phyloP scores from a whole-genome alignment of 2,329 filamentous ascomycete species.

The Cylindrodendrum hubeiense region DNA sequence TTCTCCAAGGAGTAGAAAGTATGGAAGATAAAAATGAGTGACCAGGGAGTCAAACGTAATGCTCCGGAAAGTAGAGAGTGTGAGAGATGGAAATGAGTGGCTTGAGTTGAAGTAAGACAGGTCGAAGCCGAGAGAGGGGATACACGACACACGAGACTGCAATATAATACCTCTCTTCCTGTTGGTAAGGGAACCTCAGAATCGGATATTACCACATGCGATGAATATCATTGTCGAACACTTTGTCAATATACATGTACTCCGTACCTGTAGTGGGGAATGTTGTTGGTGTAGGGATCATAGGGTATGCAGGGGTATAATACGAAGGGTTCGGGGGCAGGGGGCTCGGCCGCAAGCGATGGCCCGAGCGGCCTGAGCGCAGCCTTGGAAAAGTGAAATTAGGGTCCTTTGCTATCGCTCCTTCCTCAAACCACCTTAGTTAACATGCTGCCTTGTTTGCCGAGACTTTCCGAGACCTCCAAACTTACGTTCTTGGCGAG shows the following conservation, averaged over 20 bases:
- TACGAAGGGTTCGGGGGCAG: background rate
- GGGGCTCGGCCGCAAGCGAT: slow-evolving; percentile 1
- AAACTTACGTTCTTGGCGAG: too few species aligned
- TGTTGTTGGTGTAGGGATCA: slow-evolving; percentile 1
- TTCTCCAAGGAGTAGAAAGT: background rate
- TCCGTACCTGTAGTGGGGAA: background rate
- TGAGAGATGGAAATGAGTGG: slow-evolving; percentile 8
- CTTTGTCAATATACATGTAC: slow-evolving; percentile 3
- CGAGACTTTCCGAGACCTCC: background rate
- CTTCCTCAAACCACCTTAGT: background rate
- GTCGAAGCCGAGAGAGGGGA: background rate
- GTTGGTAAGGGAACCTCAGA: slow-evolving; percentile 4
- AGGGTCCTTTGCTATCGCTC: background rate
- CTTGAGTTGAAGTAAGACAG: background rate
- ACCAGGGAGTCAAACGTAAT: background rate
- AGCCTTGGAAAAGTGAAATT: background rate
- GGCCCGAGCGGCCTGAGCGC: background rate
- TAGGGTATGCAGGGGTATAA: background rate
- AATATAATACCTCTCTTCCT: slow-evolving; percentile 11
- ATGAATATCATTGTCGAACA: slow-evolving; percentile 3
- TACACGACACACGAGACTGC: background rate
- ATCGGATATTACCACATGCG: background rate
- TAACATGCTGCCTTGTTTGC: background rate
- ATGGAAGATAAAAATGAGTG: slow-evolving; percentile 8
- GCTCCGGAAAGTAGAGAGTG: background rate